These are phyloP conservation scores for Picochlorum sp. DNA, from an alignment of 139 green algal species.

Conservation along the genomic window DNA sequence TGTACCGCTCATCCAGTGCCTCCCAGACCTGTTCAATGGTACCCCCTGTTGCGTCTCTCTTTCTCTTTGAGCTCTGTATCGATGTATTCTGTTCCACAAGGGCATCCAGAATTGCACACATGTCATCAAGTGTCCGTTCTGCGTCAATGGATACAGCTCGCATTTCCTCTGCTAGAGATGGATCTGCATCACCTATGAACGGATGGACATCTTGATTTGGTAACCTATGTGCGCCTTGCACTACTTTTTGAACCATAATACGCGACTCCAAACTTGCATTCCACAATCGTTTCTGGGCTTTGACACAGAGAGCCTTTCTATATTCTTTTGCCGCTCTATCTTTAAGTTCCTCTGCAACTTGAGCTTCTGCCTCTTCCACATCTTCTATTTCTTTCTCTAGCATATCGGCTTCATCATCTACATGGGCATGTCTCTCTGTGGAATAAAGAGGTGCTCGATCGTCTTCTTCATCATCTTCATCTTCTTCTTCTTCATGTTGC, in stretches of 20 bases:
- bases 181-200: background rate
- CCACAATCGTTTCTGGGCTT: constrained; percentile 45
- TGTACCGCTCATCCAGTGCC: constrained; percentile 15
- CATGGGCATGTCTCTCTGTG: constrained; percentile 2
- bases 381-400: constrained; percentile 42
- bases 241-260: constrained; percentile 59
- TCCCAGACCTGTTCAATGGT: constrained; percentile 28
- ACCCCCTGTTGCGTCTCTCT: constrained; percentile 2
- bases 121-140: constrained; percentile 14
- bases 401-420: constrained; percentile 28
- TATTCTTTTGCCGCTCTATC: constrained; percentile 25
- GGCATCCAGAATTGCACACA: constrained; percentile 42
- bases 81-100: constrained; percentile 36
- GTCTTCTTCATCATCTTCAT: too few species aligned
- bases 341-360: constrained; percentile 12
- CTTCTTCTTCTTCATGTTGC: background rate
- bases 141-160: constrained; percentile 14
- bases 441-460: background rate
- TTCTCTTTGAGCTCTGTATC: constrained; percentile 8
- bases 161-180: constrained; percentile 10
- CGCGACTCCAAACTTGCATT: constrained; percentile 53
- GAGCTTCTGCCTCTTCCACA: constrained; percentile 22
- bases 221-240: constrained; percentile 41
- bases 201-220: constrained; percentile 16
- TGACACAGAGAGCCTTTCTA: constrained; percentile 34